A percentile compares a stretch with the other conserved stretches of the same genome.
These are phyloP conservation scores for Mercurialis annua DNA, from an alignment of 345 rosid species.

Conservation along the genomic window DNA sequence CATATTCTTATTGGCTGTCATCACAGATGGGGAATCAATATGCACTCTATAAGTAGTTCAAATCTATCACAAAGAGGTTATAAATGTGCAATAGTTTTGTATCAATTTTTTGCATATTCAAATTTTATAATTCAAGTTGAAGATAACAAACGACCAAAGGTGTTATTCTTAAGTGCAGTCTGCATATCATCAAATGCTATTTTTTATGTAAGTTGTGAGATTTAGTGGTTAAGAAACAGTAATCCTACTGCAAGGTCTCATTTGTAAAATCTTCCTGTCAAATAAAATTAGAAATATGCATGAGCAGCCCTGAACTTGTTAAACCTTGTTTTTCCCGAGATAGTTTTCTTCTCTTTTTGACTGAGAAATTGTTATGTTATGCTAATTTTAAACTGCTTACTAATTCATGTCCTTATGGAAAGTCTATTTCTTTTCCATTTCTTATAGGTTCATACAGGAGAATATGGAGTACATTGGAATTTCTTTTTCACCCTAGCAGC, in stretches of 20 bases:
- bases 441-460: constrained; percentile 69
- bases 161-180: neutral
- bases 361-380: neutral
- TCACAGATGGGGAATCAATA: neutral
- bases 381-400: neutral
- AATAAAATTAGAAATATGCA: neutral
- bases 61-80: neutral
- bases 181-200: neutral
- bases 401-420: constrained; percentile 6
- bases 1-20: neutral
- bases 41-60: neutral
- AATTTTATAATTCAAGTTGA: neutral
- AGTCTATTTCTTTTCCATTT: constrained; percentile 2
- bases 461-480: constrained; percentile 93
- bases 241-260: neutral
- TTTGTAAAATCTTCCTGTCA: neutral
- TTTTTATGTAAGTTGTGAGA: neutral
- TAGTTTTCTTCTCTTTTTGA: neutral
- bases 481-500: constrained; percentile 94
- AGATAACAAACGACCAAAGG: neutral
- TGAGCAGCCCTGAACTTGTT: neutral
- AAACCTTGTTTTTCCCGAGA: neutral
- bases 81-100: neutral
- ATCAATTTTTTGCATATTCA: neutral
- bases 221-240: neutral